phyloP scores from a whole-genome alignment of 1,284 basidiomycete species.

The Boletus albobrunnescens region DNA sequence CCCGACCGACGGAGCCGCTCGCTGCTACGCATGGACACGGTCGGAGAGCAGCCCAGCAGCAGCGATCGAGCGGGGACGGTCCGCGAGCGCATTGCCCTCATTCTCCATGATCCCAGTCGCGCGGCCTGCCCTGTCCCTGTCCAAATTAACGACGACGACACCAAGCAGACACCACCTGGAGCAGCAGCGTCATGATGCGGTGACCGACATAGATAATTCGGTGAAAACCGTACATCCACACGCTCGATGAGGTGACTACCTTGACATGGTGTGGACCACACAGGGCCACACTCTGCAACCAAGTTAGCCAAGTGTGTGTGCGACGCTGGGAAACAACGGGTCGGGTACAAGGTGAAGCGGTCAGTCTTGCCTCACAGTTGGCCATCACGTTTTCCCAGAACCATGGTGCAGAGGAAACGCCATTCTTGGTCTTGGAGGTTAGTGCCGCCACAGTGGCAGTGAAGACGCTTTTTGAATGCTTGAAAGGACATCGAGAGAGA shows the following conservation, averaged over 20 bases:
- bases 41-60: slow-evolving; percentile 26
- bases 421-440: slow-evolving; percentile 6
- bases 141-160: no score
- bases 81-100: slow-evolving; percentile 25
- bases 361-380: slow-evolving; percentile 1
- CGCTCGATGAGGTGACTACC: slow-evolving; percentile 26
- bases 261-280: slow-evolving; percentile 27
- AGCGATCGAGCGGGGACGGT: slow-evolving; percentile 30
- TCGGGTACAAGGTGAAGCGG: neutral
- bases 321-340: neutral
- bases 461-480: no score
- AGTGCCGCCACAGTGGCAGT: no score
- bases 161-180: no score
- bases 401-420: slow-evolving; percentile 11
- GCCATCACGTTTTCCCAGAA: slow-evolving; percentile 13
- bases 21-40: slow-evolving; percentile 17
- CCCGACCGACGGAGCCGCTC: slow-evolving; percentile 26
- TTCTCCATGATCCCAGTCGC: slow-evolving; percentile 34
- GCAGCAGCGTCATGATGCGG: neutral
- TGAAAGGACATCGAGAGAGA: no score
- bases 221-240: slow-evolving; percentile 26
- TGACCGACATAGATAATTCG: neutral
- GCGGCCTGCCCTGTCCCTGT: slow-evolving; percentile 7
- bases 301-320: slow-evolving; percentile 11
- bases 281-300: slow-evolving; percentile 32